Base-by-base conservation (phyloP, 352 stramenopile genomes). In the Phytophthora aleatoria region DNA sequence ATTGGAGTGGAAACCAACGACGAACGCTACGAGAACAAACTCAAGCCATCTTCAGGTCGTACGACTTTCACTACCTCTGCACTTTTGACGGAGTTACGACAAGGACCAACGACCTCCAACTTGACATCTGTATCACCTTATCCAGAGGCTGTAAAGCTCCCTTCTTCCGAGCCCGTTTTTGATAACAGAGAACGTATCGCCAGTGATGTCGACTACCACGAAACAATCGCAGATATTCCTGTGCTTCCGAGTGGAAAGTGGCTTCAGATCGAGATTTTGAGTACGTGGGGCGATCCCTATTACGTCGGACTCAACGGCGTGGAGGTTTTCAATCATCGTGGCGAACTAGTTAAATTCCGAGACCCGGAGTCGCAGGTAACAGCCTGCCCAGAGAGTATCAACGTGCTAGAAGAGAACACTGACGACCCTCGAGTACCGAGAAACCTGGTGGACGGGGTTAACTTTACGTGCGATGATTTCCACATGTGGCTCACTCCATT, bases 401-500 rank as follows among this genome's bases (percentile, higher is more conserved):
- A 97, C 44, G 81, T 91, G 3, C 72, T 97, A 3, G 82, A 95
- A n/a, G 90, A 96, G 41, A 97, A 97, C 58, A 70, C 75, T 3
- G 67, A 91, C 20, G 88, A 96, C 56, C 85, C 83, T 4, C 84
- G 85, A 13, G 77, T 94, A 2, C 67, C 84, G 0, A 73, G 67
- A 57, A 95, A 92, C 45, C 54, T 94, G 3, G 78, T 97, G 1
- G 92, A 98, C 54, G 89, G 90, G 3, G 72, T 92, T 0, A 96
- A 96, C 44, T 84, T 86, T 42, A 97, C 91, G 2, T 95, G 83
- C 56, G 90, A 98, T 54, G 91, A 97, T 55, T 85, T 95, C 11
- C 91, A 98, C 73, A 89, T 94, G 78, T 98, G 92, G 92, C 68
- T 98, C 0, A 85, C 91, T 10, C 92, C 92, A 10, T 97, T 86